Base-by-base conservation (phyloP, 1,284 basidiomycete genomes). In the Fomitopsis schrenkii region DNA sequence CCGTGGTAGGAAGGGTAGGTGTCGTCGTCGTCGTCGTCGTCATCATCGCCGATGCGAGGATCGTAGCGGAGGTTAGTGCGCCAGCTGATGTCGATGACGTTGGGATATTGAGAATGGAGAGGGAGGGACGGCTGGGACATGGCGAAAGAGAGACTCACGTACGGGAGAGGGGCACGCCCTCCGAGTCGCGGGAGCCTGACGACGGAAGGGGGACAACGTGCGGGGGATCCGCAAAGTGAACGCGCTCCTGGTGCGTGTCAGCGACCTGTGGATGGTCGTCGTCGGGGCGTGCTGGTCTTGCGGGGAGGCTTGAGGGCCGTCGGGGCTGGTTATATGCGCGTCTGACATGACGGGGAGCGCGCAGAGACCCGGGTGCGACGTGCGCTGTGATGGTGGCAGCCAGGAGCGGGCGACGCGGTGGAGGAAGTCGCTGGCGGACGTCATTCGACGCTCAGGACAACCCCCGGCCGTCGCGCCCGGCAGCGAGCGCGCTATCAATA, bases 1-100 rank as follows among this genome's bases (percentile, higher is more conserved):
- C 61, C 65, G 28, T 60, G 41, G 17, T 35, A 59, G 36, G 38
- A 61, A 30, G 61, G 40, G 40, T 50, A 58, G 10, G 65, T 2
- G 22, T 22, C 61, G 33, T 62, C 62, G 42, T 35, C 22, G 22
- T 22, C 61, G 33, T 62, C 62, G 42, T 35, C 35, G 15, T 65
- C 68, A 52, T 69, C 68, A 59, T 73, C 71, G 56, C 72, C 72
- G 40, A 72, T 64, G 36, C 71, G 71, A 17, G 70, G 71, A 58
- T 72, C 71, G 59, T 67, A 69, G 28, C 46, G 65, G 26, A 59
- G 54, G 45, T 56, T 55, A 2, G 12, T 6, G 2, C 59, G 38
- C 58, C 58, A 59, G 52, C 58, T 59, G 58, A 55, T 59, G 41
- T 59, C 58, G 42, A 59, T 35, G 41, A 59, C 52, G 48, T 59